Conservation (phyloP, 306 rosid species). For the Cicer judaicum region DNA sequence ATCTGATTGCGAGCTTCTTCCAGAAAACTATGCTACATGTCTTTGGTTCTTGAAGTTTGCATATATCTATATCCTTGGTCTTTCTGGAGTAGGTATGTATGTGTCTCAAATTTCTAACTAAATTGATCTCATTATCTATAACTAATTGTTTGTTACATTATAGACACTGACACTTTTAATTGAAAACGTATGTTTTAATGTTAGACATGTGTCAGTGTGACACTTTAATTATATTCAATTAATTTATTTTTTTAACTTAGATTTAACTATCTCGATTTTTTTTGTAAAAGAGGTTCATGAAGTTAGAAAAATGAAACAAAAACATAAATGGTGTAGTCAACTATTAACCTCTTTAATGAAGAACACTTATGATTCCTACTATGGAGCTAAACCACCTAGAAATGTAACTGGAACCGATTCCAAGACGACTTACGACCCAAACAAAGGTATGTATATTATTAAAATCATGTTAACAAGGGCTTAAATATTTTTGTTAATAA, state of each 20-base stretch:
- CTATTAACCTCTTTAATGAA: slow-evolving; percentile 38
- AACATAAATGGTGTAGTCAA: slow-evolving; percentile 49
- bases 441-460: neutral
- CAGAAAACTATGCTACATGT: slow-evolving; percentile 18
- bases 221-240: no score
- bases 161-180: no score
- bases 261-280: neutral
- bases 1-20: neutral
- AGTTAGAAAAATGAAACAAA: slow-evolving; percentile 18
- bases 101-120: neutral
- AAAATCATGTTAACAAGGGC: neutral
- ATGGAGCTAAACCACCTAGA: slow-evolving; percentile 10
- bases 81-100: slow-evolving; percentile 8
- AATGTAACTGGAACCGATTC: neutral
- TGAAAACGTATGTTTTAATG: no score
- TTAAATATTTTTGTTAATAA: no score
- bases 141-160: no score
- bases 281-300: slow-evolving; percentile 6
- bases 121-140: neutral
- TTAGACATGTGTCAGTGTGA: no score
- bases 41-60: slow-evolving; percentile 19
- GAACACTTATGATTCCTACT: neutral
- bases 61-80: slow-evolving; percentile 3
- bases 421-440: neutral
- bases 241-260: neutral